These are phyloP conservation scores for Guadua angustifolia DNA, from an alignment of 176 grass and related monocot genomes.

Conservation along the genomic window DNA sequence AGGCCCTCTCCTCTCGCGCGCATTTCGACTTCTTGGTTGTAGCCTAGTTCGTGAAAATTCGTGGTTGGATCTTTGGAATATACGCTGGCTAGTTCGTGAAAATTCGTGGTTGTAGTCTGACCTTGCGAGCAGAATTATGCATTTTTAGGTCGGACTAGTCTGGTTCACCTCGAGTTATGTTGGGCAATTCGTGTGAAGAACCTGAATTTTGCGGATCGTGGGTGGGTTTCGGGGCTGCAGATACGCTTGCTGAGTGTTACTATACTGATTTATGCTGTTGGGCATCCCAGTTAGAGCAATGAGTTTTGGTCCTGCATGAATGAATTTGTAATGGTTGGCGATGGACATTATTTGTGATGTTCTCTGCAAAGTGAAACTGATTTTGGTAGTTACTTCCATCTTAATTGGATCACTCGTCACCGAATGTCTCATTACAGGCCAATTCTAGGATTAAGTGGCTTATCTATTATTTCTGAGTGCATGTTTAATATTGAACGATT, in stretches of 20 bases:
- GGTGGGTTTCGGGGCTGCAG: background rate
- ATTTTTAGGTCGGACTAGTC: background rate
- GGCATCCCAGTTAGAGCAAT: no score
- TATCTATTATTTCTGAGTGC: background rate
- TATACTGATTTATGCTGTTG: no score
- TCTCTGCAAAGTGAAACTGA: background rate
- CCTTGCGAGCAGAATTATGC: background rate
- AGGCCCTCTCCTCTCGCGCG: constrained; percentile 1
- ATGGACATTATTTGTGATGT: background rate
- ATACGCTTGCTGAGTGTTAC: no score
- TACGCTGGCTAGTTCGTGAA: background rate
- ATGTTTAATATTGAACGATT: background rate
- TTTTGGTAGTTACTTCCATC: background rate
- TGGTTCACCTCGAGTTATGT: background rate
- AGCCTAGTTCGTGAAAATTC: no score
- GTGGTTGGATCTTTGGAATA: no score
- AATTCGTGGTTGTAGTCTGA: constrained; percentile 15
- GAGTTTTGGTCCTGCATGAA: no score
- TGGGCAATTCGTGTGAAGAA: background rate
- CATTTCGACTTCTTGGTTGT: background rate
- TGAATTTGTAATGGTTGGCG: no score
- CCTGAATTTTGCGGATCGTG: background rate
- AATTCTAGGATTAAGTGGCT: no score
- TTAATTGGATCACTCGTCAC: no score
- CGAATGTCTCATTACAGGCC: no score